Base-by-base conservation (phyloP, 1,284 basidiomycete genomes). In the Cutaneotrichosporon sp. region DNA sequence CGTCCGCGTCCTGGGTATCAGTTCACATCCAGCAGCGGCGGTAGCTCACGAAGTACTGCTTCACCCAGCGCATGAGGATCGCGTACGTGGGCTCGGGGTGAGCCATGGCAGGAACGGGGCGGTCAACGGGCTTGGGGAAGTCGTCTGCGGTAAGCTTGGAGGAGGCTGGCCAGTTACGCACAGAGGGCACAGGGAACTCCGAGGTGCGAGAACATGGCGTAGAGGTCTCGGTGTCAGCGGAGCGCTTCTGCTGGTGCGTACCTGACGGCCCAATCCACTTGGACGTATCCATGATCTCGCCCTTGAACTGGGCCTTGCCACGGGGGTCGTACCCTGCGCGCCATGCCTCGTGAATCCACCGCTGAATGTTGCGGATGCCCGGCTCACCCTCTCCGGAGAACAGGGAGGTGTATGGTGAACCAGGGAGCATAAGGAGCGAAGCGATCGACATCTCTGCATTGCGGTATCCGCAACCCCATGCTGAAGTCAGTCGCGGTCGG, bases 381-480 rank as follows among this genome's bases (percentile, higher is more conserved):
- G 91, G 91, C 3, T 72, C 78, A 7, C 81, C 78, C 3, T 54
- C 46, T 24, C 67, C 50, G 6, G 20, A 20, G 59, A 75, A 76
- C 2, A 72, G 49, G 3, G 59, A 20, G 11, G 55, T 53, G 59
- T 76, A 73, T 2, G 56, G 45, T 2, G 70, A 67, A 4, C 64
- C 27, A 8, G 68, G 51, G 49, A 83, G 82, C 81, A 89, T 84
- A 22, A 58, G 57, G 18, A 94, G 82, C 6, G 86, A 83, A 1
- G 89, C 82, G 66, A 91, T 91, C 4, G 84, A 82, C 89, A 95
- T 94, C 59, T 91, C 69, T 69, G 89, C 92, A 73, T 93, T 94
- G 33, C 91, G 87, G 74, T 94, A 93, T 18, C 79, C 78, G 60
- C 79, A 81, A 14, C 79, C 78, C 78, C 79, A 80, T 5, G 70